Evolutionary conservation across 768 basidiomycete species (phyloP).

Genomic region (Russula earlei): DNA sequence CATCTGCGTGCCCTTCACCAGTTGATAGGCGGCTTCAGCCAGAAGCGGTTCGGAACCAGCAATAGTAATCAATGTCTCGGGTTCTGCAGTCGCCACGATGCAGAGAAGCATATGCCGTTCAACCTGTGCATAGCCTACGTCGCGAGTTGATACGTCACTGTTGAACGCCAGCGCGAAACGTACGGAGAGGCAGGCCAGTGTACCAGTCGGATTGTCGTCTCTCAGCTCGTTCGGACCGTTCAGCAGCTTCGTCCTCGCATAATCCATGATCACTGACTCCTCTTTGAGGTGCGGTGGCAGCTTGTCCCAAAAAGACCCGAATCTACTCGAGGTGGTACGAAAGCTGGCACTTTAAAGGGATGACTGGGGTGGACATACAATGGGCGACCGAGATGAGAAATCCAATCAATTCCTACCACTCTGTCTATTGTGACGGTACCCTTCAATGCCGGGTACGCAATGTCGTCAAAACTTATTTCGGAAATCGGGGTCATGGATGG

Average conservation of each 20-base stretch:
- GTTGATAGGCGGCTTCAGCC: too few species aligned
- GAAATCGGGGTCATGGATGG: background rate
- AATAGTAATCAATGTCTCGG: background rate
- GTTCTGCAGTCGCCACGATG: background rate
- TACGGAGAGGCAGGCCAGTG: background rate
- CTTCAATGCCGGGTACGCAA: background rate
- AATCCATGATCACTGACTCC: background rate
- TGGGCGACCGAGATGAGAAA: background rate
- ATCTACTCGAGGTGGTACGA: background rate
- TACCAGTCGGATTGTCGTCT: background rate
- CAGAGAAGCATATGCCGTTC: background rate
- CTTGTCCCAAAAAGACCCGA: background rate
- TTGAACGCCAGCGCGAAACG: background rate
- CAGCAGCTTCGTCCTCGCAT: background rate
- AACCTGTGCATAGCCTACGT: background rate
- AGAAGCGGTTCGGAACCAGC: too few species aligned
- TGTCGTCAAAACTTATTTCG: background rate
- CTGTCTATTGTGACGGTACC: background rate
- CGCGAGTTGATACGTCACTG: background rate
- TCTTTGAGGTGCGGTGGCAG: too few species aligned
- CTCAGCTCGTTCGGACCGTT: background rate
- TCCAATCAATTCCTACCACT: background rate
- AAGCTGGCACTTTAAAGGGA: background rate
- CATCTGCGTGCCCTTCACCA: too few species aligned
- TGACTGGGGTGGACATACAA: background rate